phyloP scores from a whole-genome alignment of 257 asterid genomes.

The Haberlea rhodopensis region DNA sequence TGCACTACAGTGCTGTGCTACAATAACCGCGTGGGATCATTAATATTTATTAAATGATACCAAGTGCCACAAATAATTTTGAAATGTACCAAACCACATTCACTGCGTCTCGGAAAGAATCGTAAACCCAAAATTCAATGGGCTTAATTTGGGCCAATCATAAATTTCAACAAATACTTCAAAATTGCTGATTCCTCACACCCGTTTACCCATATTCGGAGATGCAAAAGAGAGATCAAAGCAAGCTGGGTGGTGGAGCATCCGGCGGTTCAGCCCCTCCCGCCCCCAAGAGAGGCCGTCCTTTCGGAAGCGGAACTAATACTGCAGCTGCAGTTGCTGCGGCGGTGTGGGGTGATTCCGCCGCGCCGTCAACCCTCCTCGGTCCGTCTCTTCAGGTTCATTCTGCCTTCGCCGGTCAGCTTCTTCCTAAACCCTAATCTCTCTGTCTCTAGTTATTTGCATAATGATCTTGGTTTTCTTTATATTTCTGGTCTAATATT shows the following conservation, averaged over 20 bases:
- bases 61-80: no score
- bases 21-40: no score
- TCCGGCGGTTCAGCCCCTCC: slow-evolving; percentile 54
- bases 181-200: not conserved
- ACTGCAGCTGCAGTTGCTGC: slow-evolving; percentile 27
- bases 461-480: not conserved
- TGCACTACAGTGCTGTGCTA: no score
- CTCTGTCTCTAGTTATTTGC: not conserved
- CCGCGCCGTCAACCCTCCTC: slow-evolving; percentile 43
- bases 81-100: no score
- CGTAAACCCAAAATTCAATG: not conserved
- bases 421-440: slow-evolving; percentile 9
- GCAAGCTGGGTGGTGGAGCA: slow-evolving; percentile 46
- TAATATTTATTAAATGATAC: no score
- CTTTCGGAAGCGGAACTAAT: slow-evolving; percentile 44
- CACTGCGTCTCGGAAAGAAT: no score
- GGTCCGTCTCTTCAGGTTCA: slow-evolving; percentile 61
- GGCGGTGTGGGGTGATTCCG: slow-evolving; percentile 37
- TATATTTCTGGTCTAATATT: not conserved
- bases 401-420: slow-evolving; percentile 56
- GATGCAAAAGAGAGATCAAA: slow-evolving; percentile 61
- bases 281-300: slow-evolving; percentile 66
- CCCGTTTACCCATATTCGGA: not conserved
- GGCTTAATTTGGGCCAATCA: not conserved
- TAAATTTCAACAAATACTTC: no score